Percentiles rank a stretch among this genome's conserved stretches.
phyloP scores from a whole-genome alignment of 345 rosid genomes.

The Citrus inodora region DNA sequence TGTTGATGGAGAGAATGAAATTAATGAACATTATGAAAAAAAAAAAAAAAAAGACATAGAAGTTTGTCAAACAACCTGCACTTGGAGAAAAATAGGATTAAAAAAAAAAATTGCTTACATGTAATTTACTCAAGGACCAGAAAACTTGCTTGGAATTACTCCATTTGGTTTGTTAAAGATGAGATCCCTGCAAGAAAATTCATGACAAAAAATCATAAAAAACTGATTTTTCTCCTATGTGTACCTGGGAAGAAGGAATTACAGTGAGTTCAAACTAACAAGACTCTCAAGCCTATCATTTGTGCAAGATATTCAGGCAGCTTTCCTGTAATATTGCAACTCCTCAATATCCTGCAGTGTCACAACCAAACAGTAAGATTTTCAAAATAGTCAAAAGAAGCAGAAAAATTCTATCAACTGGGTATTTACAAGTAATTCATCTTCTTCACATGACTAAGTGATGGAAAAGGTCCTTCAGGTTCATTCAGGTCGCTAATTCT shows the following conservation, averaged over 20 bases:
- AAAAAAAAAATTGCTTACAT: constrained; percentile 9
- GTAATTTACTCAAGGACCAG: not conserved
- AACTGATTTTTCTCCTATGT: not conserved
- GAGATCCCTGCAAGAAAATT: constrained; percentile 34
- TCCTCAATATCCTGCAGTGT: constrained; percentile 45
- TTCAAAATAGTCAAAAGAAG: not conserved
- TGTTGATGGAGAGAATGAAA: no score
- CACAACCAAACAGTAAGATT: not conserved
- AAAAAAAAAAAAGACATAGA: no score
- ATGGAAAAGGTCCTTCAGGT: constrained; percentile 35
- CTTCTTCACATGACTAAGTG: constrained; percentile 17
- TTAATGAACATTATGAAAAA: no score
- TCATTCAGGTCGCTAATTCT: constrained; percentile 52
- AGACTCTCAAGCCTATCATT: constrained; percentile 7
- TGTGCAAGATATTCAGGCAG: constrained; percentile 42
- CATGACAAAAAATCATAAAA: not conserved
- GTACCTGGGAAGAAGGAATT: not conserved
- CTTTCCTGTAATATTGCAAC: constrained; percentile 44
- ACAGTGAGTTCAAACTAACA: constrained; percentile 25
- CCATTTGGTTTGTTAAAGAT: constrained; percentile 33
- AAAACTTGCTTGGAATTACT: constrained; percentile 17
- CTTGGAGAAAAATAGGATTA: not conserved
- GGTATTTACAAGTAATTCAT: constrained; percentile 34
- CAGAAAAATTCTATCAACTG: not conserved
- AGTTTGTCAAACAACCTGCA: not conserved